phyloP scores from a whole-genome alignment of 371 early-diverging fungal species.

The Syncephalis plumigaleata region DNA sequence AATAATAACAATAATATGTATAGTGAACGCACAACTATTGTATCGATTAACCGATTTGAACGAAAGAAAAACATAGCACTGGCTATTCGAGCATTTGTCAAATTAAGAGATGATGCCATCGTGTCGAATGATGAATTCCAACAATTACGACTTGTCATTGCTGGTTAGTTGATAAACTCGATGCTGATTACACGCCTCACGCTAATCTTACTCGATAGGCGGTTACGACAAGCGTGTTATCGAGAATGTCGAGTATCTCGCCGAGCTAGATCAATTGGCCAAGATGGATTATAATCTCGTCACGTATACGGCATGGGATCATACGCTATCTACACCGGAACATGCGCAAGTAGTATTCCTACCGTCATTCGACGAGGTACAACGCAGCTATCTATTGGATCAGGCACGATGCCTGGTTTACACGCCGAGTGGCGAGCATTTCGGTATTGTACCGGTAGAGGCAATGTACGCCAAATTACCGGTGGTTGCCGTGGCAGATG shows the following conservation, averaged over 20 bases:
- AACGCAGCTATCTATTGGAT: constrained; percentile 53
- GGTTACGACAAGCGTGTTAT: constrained; percentile 72
- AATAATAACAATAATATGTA: no score
- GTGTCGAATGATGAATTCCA: constrained; percentile 13
- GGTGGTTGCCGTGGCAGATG: constrained; percentile 73
- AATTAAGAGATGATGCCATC: constrained; percentile 11
- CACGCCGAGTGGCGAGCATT: constrained; percentile 88
- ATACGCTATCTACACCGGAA: constrained; percentile 11
- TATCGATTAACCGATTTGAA: constrained; percentile 89
- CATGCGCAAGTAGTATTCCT: constrained; percentile 62
- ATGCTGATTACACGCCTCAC: no score
- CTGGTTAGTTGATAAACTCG: constrained; percentile 19
- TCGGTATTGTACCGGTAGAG: constrained; percentile 93
- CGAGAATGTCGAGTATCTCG: constrained; percentile 75
- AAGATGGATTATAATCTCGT: constrained; percentile 14
- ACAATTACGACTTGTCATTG: constrained; percentile 48
- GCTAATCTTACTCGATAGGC: constrained; percentile 15
- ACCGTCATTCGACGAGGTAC: constrained; percentile 71
- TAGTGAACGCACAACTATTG: constrained; percentile 12
- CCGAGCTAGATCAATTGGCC: constrained; percentile 46
- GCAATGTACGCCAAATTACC: constrained; percentile 82
- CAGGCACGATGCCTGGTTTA: constrained; percentile 53
- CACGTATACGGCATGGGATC: constrained; percentile 7
- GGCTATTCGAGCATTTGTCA: constrained; percentile 62
- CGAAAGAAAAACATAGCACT: constrained; percentile 81